Evolutionary conservation across 768 basidiomycete species (phyloP).

Genomic region (Leccinum broughii): DNA sequence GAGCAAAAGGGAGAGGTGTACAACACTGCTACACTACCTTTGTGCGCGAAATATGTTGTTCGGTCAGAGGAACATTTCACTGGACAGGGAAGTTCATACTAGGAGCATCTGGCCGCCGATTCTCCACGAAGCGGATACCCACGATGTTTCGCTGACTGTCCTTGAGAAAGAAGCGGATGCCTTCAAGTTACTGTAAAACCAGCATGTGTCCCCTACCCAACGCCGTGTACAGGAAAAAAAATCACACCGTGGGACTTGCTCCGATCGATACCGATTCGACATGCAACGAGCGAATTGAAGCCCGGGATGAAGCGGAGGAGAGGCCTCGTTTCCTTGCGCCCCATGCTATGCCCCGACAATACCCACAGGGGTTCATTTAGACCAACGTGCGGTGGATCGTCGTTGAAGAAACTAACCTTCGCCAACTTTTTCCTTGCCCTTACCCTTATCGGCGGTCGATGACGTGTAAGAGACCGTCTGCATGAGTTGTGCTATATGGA

Average conservation of each 20-base stretch:
- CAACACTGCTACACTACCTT: conserved; percentile 48
- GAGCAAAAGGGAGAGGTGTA: conserved; percentile 6
- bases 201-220: conserved; percentile 86
- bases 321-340: conserved; percentile 27
- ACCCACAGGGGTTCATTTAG: conserved; percentile 26
- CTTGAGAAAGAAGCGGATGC: conserved; percentile 77
- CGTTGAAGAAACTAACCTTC: conserved; percentile 34
- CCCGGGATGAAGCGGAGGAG: conserved; percentile 54
- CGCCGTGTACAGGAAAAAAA: conserved; percentile 73
- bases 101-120: conserved; percentile 37
- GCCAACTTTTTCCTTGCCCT: conserved; percentile 40
- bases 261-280: conserved; percentile 74
- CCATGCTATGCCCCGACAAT: conserved; percentile 35
- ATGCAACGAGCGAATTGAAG: conserved; percentile 81
- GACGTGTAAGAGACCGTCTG: conserved; percentile 46
- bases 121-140: conserved; percentile 70
- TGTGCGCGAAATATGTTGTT: conserved; percentile 50
- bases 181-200: conserved; percentile 55
- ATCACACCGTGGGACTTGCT: conserved; percentile 72
- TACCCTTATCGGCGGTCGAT: conserved; percentile 39
- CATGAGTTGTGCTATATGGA: conserved; percentile 43
- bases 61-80: too few species aligned
- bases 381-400: conserved; percentile 6
- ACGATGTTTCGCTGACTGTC: conserved; percentile 57
- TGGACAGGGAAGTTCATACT: too few species aligned